Evolutionary conservation across 345 rosid species (phyloP).

Genomic region (Cardamine occulta): DNA sequence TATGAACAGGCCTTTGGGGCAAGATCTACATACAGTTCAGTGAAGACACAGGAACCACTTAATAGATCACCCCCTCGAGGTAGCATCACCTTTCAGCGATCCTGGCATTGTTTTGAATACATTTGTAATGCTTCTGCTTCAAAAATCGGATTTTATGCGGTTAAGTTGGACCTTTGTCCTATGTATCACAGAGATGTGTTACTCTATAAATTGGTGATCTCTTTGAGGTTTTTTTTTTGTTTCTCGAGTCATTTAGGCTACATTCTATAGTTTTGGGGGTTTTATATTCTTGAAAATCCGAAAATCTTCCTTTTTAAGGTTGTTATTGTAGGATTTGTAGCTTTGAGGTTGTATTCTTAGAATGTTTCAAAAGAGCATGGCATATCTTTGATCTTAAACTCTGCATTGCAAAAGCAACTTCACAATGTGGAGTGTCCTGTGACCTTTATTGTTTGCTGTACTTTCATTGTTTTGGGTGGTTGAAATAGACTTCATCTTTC

Average conservation of each 20-base stretch:
- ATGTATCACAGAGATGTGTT: neutral
- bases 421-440: neutral
- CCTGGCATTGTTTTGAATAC: constrained; percentile 20
- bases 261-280: neutral
- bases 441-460: neutral
- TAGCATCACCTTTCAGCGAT: constrained; percentile 43
- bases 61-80: constrained; percentile 58
- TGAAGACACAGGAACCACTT: constrained; percentile 42
- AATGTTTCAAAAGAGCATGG: neutral
- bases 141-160: neutral
- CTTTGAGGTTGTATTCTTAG: neutral
- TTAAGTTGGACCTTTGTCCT: constrained; percentile 7
- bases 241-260: neutral
- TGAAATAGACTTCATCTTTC: neutral
- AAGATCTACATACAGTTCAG: constrained; percentile 46
- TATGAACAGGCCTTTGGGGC: constrained; percentile 87
- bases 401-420: neutral
- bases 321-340: neutral
- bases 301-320: neutral
- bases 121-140: constrained; percentile 4
- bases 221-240: neutral
- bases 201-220: neutral
- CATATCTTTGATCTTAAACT: neutral
- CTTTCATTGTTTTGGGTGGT: constrained; percentile 11
- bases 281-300: neutral